A percentile compares a stretch with the other conserved stretches of the same genome.
Conservation (phyloP, 352 stramenopile genomes). For the Thalassiosira exigua region DNA sequence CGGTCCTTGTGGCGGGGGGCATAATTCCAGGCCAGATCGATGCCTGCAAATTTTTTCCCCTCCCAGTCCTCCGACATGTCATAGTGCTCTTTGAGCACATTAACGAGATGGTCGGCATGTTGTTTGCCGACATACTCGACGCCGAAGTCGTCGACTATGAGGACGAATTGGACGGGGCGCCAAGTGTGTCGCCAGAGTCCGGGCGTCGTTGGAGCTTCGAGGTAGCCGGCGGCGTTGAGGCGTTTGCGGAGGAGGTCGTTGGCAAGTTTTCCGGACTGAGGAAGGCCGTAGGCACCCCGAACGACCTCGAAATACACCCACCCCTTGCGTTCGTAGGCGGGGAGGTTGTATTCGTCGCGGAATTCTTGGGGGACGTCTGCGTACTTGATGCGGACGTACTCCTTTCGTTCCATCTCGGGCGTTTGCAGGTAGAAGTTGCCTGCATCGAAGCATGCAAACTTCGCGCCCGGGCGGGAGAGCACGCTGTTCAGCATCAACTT, state of each 20-base stretch:
- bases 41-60: slow-evolving; percentile 13
- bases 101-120: too few species aligned
- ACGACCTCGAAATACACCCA: slow-evolving; percentile 39
- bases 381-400: slow-evolving; percentile 42
- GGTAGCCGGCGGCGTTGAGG: slow-evolving; percentile 22
- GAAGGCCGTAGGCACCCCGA: slow-evolving; percentile 32
- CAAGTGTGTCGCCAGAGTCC: too few species aligned
- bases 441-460: slow-evolving; percentile 5
- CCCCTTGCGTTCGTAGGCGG: slow-evolving; percentile 8
- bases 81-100: too few species aligned
- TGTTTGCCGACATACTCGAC: too few species aligned
- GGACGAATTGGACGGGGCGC: too few species aligned
- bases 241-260: slow-evolving; percentile 9
- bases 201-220: slow-evolving; percentile 18
- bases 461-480: not conserved
- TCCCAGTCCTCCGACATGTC: slow-evolving; percentile 27
- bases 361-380: slow-evolving; percentile 7
- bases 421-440: slow-evolving; percentile 46
- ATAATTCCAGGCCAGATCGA: slow-evolving; percentile 41
- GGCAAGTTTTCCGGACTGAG: slow-evolving; percentile 29
- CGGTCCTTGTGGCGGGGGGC: too few species aligned
- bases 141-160: too few species aligned
- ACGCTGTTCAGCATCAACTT: slow-evolving; percentile 17
- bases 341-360: slow-evolving; percentile 23
- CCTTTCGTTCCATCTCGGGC: slow-evolving; percentile 22